A percentile compares a stretch with the other conserved stretches of the same genome.
These are phyloP conservation scores for Colletotrichum neosansevieriae DNA, from an alignment of 2,329 filamentous ascomycete species.

Conservation along the genomic window DNA sequence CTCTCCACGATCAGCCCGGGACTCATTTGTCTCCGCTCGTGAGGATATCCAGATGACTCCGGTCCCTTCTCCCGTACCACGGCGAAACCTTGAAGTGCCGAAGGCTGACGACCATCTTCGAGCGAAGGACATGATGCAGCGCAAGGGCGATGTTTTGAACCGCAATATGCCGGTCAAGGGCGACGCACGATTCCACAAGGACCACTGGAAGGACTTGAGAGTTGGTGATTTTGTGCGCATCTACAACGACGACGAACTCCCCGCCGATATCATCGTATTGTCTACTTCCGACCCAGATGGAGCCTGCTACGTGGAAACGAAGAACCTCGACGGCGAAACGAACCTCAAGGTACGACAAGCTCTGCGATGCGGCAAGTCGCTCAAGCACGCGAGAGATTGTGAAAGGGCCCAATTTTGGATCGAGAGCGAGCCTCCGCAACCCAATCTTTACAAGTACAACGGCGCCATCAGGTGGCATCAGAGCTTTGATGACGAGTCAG, in stretches of 20 bases:
- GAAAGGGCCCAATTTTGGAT: constrained; percentile 89
- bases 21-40: constrained; percentile 65
- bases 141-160: constrained; percentile 77
- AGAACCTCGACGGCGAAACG: constrained; percentile 97
- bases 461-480: constrained; percentile 91
- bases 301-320: constrained; percentile 97
- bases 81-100: constrained; percentile 52
- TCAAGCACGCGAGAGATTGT: constrained; percentile 92
- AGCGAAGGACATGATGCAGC: constrained; percentile 54
- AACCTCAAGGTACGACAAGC: constrained; percentile 96
- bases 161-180: constrained; percentile 73
- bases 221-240: constrained; percentile 97
- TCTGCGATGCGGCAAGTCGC: constrained; percentile 82
- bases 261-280: constrained; percentile 91
- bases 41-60: constrained; percentile 96
- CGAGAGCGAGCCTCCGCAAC: constrained; percentile 90
- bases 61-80: constrained; percentile 82
- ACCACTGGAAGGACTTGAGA: constrained; percentile 94
- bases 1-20: constrained; percentile 56
- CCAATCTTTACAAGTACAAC: constrained; percentile 96
- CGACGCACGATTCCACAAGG: constrained; percentile 88
- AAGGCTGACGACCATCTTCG: constrained; percentile 51
- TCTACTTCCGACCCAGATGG: constrained; percentile 95
- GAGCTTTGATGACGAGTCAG: constrained; percentile 70
- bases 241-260: constrained; percentile 95